Evolutionary conservation across 169 alveolate genomes (phyloP), one percentile per base, ranked within the genome.

Genomic region (Plasmodium malariae): DNA sequence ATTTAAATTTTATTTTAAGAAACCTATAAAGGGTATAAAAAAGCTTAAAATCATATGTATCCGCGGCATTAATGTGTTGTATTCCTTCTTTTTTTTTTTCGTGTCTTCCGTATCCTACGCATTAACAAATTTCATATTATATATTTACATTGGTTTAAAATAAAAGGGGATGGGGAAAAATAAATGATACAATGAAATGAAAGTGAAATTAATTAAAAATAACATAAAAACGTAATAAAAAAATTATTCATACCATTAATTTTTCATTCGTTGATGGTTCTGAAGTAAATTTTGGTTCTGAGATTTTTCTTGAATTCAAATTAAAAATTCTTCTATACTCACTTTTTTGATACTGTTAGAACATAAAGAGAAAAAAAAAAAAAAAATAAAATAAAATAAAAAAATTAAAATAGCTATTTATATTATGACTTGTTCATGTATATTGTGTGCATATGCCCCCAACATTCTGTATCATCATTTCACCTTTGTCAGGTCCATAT

Each of bases 281-380:
- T 55, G 87, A 68, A 30, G 87, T 43, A 45, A 85, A 85, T 48
- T 55, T 68, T 4, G 92, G 92, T 21, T 69, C 74, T 14, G 45
- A 37, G 40, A 69, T 1, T 63, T 40, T 59, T 34, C 57, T 62
- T 57, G 87, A 68, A 32, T 85, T 85, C 59, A 85, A 85, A 68
- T 85, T 85, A 85, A 85, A 85, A 43, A 85, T 85, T 85, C 92
- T 85, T 85, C 40, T 43, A 30, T 85, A 85, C 26, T 85, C 92
- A 28, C 60, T 55, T 69, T 85, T 85, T 85, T 85, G 92, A 63
- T 69, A 85, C 92, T 85, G 32, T 40, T 21, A 26, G 19, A 9
- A 3, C 19, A 51, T 28, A 68, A 59, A 72, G 63, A 55, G 11
- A 72, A 49, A 32, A 19, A n/a, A 85, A 24, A 74, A 43, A 59